phyloP scores from a whole-genome alignment of 352 stramenopile genomes.

The Pythium monospermum region DNA sequence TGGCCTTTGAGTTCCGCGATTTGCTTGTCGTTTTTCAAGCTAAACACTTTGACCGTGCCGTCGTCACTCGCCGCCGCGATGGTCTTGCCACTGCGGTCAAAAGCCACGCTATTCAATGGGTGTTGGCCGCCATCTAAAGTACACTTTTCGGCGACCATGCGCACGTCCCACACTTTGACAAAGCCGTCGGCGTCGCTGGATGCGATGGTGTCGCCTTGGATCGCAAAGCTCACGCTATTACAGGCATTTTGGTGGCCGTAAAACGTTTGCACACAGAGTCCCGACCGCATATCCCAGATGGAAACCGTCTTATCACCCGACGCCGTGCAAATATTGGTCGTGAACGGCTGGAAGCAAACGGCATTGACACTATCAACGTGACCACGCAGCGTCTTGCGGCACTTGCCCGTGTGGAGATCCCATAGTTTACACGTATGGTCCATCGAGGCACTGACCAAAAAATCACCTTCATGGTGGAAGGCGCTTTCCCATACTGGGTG shows the following conservation, averaged over 20 bases:
- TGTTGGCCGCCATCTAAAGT: conserved; percentile 86
- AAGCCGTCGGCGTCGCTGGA: conserved; percentile 93
- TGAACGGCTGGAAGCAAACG: conserved; percentile 92
- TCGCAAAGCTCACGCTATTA: conserved; percentile 87
- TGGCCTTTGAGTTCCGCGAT: conserved; percentile 85
- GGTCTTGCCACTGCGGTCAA: conserved; percentile 87
- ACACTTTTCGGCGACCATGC: conserved; percentile 90
- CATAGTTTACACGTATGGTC: conserved; percentile 93
- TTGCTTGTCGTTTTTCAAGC: conserved; percentile 63
- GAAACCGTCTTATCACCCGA: conserved; percentile 94
- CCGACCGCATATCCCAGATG: conserved; percentile 93
- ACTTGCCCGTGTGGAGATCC: conserved; percentile 87
- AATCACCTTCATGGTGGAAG: conserved; percentile 93
- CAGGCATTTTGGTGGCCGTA: conserved; percentile 94
- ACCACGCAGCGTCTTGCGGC: conserved; percentile 90
- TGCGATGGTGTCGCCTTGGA: conserved; percentile 86
- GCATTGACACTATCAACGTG: conserved; percentile 95
- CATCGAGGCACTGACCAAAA: conserved; percentile 90
- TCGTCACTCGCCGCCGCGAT: conserved; percentile 89
- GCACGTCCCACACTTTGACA: conserved; percentile 94
- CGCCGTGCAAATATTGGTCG: conserved; percentile 90
- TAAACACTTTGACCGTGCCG: conserved; percentile 86
- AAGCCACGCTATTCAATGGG: conserved; percentile 87
- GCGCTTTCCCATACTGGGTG: conserved; percentile 91
- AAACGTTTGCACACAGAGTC: conserved; percentile 91